Conservation (phyloP, 202 grass and related monocot species). For the Brachypodium distachyon region DNA sequence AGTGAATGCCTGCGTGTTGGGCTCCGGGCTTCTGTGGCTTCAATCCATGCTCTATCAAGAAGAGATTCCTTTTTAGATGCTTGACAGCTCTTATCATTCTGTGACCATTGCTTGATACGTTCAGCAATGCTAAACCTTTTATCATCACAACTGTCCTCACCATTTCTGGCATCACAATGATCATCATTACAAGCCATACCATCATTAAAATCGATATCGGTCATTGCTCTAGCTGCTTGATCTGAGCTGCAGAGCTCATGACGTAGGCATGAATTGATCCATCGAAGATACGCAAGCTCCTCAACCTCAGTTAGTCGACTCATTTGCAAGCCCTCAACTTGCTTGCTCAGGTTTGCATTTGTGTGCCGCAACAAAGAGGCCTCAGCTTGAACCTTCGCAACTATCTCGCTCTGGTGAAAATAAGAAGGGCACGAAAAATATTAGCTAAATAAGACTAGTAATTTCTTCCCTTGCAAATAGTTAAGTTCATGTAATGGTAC, state of each 20-base stretch:
- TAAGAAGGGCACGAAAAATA: neutral
- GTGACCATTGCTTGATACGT: constrained; percentile 54
- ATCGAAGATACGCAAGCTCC: constrained; percentile 95
- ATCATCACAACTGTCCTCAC: constrained; percentile 24
- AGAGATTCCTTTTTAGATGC: constrained; percentile 48
- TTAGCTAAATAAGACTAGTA: constrained; percentile 12
- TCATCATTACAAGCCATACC: constrained; percentile 23
- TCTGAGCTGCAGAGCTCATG: constrained; percentile 85
- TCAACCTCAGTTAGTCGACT: constrained; percentile 91
- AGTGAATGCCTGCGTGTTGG: constrained; percentile 79
- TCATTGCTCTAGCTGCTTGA: constrained; percentile 45
- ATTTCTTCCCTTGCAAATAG: neutral
- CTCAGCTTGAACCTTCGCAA: constrained; percentile 94
- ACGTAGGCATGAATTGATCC: constrained; percentile 98
- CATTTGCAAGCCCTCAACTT: constrained; percentile 97
- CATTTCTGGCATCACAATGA: constrained; percentile 6
- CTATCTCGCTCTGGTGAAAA: constrained; percentile 63
- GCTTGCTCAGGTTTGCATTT: constrained; percentile 87
- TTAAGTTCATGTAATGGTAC: constrained; percentile 39
- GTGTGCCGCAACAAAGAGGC: constrained; percentile 74
- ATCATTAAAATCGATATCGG: constrained; percentile 28
- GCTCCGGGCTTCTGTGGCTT: constrained; percentile 50
- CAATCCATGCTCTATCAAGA: constrained; percentile 73
- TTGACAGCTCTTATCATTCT: constrained; percentile 42
- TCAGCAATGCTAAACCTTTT: constrained; percentile 48